Evolutionary conservation across 331 rosid genomes (phyloP), one percentile per base, ranked within the genome.

Genomic region (Malus hybrid): DNA sequence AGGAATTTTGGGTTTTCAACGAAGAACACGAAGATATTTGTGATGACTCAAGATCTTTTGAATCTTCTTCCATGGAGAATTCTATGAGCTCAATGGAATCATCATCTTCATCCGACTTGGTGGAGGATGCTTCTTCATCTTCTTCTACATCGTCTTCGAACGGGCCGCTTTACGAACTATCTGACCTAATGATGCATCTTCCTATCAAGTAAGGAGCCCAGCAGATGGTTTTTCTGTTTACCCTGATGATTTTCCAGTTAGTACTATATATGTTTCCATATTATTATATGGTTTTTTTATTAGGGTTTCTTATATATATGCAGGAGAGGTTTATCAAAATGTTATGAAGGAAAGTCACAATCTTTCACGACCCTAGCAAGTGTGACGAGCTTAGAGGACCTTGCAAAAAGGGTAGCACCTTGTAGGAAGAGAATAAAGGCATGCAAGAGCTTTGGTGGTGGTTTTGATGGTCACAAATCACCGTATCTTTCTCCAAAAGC

Each of bases 241-340:
- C 5, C 0, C 15, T 42, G 50, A 44, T 12, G 15, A 44, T 4
- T 44, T 44, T 39, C 46, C 50, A 10, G 1, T 44, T 44, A 44
- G 50, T 44, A 44, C 5, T 44, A 10, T 44, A 44, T 44, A 44
- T 11, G 16, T 44, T 44, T 44, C 50, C 50, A 11, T 10, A 44
- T 44, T 44, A 44, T 48, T 56, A 10, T 60, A 19, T 82, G 20
- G 83, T 5, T 66, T 67, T 67, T 10, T 42, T 3, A 44, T 44
- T 44, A 44, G 50, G 16, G 15, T 44, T 44, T 42, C 15, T 44
- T 44, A 3, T 1, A 11, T 12, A 11, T 44, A 12, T 44, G 82
- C 89, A 93, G 98, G 90, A 91, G 88, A 86, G 98, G 98, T 24
- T 73, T 93, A 19, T 93, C 98, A 0, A 90, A 81, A 77, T 86